These are phyloP conservation scores for Parathielavia appendiculata DNA, from an alignment of 495 filamentous ascomycete genomes.

Conservation along the genomic window DNA sequence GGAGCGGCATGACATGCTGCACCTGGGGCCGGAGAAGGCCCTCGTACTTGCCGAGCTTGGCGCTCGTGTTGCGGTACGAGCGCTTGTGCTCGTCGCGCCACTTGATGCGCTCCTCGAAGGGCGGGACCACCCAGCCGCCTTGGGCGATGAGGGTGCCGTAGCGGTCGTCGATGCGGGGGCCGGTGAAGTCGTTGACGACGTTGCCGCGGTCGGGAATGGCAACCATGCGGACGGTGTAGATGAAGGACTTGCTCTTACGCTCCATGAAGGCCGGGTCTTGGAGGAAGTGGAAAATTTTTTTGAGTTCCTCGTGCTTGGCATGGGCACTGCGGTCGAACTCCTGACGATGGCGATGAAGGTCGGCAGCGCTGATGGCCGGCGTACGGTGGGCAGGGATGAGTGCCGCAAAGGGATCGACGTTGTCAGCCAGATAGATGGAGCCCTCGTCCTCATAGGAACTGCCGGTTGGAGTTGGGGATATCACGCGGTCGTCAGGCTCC, in stretches of 20 bases:
- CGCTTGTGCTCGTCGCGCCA: slow-evolving; percentile 11
- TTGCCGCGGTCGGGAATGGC: slow-evolving; percentile 16
- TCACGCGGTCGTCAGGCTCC: neutral
- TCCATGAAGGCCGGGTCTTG: slow-evolving; percentile 7
- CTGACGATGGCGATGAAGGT: slow-evolving; percentile 1
- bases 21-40: neutral
- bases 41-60: slow-evolving; percentile 11
- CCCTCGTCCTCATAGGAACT: slow-evolving; percentile 3
- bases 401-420: neutral
- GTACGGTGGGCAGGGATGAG: neutral
- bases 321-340: slow-evolving; percentile 3
- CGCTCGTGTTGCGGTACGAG: slow-evolving; percentile 10
- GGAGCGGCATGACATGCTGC: slow-evolving; percentile 13
- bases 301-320: slow-evolving; percentile 11
- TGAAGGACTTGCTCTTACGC: slow-evolving; percentile 15
- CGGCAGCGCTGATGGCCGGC: slow-evolving; percentile 3
- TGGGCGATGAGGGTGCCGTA: slow-evolving; percentile 18
- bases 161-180: slow-evolving; percentile 18
- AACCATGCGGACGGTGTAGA: slow-evolving; percentile 24
- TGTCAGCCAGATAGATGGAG: neutral
- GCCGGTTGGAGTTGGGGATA: neutral
- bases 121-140: slow-evolving; percentile 28
- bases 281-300: neutral
- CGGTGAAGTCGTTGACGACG: slow-evolving; percentile 22
- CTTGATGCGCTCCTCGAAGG: slow-evolving; percentile 22